Evolutionary conservation across 2,329 filamentous ascomycete genomes (phyloP), one percentile per base, ranked within the genome.

Genomic region (Neofusicoccum parvum): DNA sequence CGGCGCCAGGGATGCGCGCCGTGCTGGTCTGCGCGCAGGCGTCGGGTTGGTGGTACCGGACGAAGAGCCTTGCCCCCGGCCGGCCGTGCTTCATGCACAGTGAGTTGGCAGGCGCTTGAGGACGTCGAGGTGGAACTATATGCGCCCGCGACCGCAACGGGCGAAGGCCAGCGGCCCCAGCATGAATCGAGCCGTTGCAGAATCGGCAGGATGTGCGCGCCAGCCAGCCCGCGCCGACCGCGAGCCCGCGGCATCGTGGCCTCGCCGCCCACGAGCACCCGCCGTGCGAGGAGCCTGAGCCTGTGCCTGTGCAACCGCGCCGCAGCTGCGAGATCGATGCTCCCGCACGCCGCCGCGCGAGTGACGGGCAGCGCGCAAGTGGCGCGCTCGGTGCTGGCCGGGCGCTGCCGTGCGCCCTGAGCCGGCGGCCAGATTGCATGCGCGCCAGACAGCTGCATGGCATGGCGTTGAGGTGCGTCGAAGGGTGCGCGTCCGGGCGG

Each of bases 41-140:
- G 59, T 51, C 59, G 59, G 60, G 49, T 53, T 53, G 60, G 60
- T 64, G 48, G 60, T 64, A 64, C 60, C 60, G 60, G 49, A 46
- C 39, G 23, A 23, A 15, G 39, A 59, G 54, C 54, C 54, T 59
- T 59, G 54, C 27, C 54, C 39, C 54, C 54, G 23, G 54, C 54
- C 54, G 54, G 54, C 54, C 54, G 54, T 64, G 64, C 64, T 60
- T 65, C 64, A 65, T 65, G 64, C 64, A 65, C 32, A 65, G 71
- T 74, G 74, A 75, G 74, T 70, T 76, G 75, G 75, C 75, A 74
- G 72, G 51, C 51, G 51, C 51, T 56, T 56, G 51, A 56, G 51
- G 51, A 41, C 53, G 37, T 45, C 39, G 71, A 70, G 69, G 70
- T 71, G 69, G 70, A 73, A 69, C 73, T 70, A 76, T 72, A 64